Percentiles rank a stretch among this genome's conserved stretches.
These are phyloP conservation scores for Debaryomyces tyrocola DNA, from an alignment of 805 yeast genomes.

Conservation along the genomic window DNA sequence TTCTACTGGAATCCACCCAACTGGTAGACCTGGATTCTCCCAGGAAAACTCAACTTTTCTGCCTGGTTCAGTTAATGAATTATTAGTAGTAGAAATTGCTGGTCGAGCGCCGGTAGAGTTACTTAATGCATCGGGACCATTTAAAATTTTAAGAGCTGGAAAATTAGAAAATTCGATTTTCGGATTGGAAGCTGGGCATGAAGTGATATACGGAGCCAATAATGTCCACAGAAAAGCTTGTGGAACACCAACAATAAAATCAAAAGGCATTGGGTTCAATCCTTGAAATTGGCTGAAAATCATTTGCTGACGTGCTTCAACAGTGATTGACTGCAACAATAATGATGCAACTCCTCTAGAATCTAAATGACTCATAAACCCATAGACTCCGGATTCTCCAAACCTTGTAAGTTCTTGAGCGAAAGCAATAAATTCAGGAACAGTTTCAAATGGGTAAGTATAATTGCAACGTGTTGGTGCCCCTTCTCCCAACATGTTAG, in stretches of 20 bases:
- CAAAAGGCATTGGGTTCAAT: conserved; percentile 1
- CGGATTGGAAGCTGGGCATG: neutral
- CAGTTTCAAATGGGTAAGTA: conserved; percentile 1
- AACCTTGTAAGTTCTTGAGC: neutral
- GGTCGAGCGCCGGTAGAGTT: neutral
- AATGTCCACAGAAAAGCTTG: conserved; percentile 1
- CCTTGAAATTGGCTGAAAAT: conserved; percentile 1
- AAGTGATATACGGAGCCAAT: conserved; percentile 1
- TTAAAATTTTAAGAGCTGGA: neutral
- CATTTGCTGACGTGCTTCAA: neutral
- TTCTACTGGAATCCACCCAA: conserved; percentile 1
- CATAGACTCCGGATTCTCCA: conserved; percentile 1
- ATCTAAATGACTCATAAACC: conserved; percentile 1
- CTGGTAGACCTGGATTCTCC: conserved; percentile 1
- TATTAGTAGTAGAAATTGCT: conserved; percentile 1
- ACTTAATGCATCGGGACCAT: neutral
- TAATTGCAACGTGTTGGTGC: neutral
- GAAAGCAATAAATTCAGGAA: conserved; percentile 1
- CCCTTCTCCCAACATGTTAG: conserved; percentile 1
- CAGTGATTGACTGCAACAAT: neutral
- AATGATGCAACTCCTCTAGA: neutral
- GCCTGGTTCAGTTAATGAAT: conserved; percentile 1
- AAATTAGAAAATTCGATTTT: neutral
- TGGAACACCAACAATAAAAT: conserved; percentile 1
- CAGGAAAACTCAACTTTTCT: conserved; percentile 1